Evolutionary conservation across 768 basidiomycete genomes (phyloP).

Genomic region (Pisolithus marmoratus): DNA sequence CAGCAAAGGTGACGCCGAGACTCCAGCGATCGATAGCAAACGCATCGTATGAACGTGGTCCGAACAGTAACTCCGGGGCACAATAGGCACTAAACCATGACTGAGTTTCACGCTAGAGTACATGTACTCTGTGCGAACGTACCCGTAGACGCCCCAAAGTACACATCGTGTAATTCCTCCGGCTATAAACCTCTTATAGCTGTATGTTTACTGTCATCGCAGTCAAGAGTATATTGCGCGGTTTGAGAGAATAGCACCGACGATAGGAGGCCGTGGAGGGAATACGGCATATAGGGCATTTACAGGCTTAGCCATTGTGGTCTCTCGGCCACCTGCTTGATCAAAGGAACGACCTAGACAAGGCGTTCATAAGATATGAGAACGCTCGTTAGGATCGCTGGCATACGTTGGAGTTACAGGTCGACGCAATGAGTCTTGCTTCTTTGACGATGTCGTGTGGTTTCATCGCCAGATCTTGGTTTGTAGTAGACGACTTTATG

Average conservation of each 20-base stretch:
- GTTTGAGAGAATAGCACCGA: conserved; percentile 57
- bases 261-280: conserved; percentile 38
- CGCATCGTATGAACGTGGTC: too few relatives aligned
- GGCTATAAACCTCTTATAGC: too few relatives aligned
- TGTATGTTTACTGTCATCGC: not conserved
- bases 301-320: conserved; percentile 47
- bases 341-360: conserved; percentile 48
- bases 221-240: conserved; percentile 69
- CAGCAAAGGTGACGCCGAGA: too few relatives aligned
- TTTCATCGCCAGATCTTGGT: conserved; percentile 42
- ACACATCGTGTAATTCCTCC: too few relatives aligned
- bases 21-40: too few relatives aligned
- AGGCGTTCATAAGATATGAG: not conserved
- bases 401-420: conserved; percentile 52
- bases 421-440: conserved; percentile 40
- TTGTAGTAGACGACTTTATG: conserved; percentile 48
- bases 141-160: too few relatives aligned
- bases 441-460: conserved; percentile 72
- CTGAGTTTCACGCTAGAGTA: too few relatives aligned
- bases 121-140: too few relatives aligned
- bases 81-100: too few relatives aligned
- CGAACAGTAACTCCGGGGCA: too few relatives aligned
- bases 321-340: conserved; percentile 37
- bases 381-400: not conserved
- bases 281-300: conserved; percentile 63